Conservation (phyloP, 179 eudicot genomes). For the Nepenthes alata region DNA sequence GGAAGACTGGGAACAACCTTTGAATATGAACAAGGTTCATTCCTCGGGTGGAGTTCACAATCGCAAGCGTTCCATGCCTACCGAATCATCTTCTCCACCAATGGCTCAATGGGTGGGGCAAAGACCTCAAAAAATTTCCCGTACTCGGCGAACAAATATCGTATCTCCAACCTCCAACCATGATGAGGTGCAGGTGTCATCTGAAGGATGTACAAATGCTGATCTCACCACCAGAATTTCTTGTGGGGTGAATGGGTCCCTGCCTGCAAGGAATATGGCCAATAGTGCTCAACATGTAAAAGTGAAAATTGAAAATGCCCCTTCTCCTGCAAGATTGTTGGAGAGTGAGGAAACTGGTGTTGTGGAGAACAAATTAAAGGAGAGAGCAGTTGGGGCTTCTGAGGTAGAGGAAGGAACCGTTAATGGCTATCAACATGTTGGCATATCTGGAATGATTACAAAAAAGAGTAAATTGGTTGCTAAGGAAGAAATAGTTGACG, state of each 20-base stretch:
- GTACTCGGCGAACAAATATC: conserved; percentile 74
- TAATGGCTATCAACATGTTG: conserved; percentile 34
- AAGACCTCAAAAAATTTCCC: conserved; percentile 82
- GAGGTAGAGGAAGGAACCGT: conserved; percentile 43
- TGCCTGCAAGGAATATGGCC: conserved; percentile 34
- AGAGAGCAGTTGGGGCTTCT: conserved; percentile 27
- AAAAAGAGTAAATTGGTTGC: conserved; percentile 51
- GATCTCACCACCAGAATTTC: conserved; percentile 42
- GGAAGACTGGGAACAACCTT: conserved; percentile 65
- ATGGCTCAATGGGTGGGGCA: conserved; percentile 92
- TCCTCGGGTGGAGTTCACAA: conserved; percentile 46
- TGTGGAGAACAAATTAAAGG: conserved; percentile 42
- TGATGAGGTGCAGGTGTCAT: conserved; percentile 49
- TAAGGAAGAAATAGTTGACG: conserved; percentile 36
- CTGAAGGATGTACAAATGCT: conserved; percentile 57
- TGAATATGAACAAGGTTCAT: conserved; percentile 36
- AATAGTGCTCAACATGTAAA: conserved; percentile 42
- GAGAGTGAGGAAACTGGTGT: conserved; percentile 74
- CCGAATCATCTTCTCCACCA: conserved; percentile 63
- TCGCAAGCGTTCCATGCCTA: conserved; percentile 65
- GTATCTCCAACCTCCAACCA: conserved; percentile 60
- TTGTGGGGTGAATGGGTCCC: conserved; percentile 32
- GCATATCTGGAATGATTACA: conserved; percentile 29
- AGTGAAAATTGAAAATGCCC: conserved; percentile 48
- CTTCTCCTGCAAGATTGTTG: conserved; percentile 64